Conservation (phyloP, 345 rosid genomes). For the Acer yangbiense region DNA sequence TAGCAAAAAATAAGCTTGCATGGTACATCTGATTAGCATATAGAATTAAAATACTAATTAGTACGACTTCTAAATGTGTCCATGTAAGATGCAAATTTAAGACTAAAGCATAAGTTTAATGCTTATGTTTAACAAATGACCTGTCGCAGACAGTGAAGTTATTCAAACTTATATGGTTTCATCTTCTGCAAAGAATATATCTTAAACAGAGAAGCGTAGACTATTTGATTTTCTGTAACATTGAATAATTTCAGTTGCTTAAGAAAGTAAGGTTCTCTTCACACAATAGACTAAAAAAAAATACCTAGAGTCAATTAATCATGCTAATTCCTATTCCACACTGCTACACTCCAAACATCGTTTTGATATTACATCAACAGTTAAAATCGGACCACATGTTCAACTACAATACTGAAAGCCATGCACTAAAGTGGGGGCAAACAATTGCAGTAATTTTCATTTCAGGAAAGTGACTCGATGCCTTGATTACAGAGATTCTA, state of each 20-base stretch:
- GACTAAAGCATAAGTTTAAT: not conserved
- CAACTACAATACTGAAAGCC: not conserved
- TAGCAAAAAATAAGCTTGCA: not conserved
- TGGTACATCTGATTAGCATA: not conserved
- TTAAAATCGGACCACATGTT: not conserved
- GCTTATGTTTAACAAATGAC: not conserved
- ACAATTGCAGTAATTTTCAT: not conserved
- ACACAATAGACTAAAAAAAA: not conserved
- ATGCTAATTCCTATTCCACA: not conserved
- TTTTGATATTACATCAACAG: not conserved
- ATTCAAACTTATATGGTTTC: too few relatives aligned
- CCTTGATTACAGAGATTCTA: not conserved
- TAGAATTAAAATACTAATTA: not conserved
- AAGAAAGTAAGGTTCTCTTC: not conserved
- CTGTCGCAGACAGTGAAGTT: not conserved
- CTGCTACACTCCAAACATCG: not conserved
- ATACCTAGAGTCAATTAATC: not conserved
- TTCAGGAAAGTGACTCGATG: not conserved
- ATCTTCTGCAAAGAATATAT: not conserved
- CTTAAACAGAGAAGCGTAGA: conserved; percentile 1
- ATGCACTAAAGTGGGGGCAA: not conserved
- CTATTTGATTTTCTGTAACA: not conserved
- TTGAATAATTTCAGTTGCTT: not conserved
- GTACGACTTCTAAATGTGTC: not conserved
- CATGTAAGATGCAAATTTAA: not conserved